Evolutionary conservation across 331 rosid species (phyloP).

Genomic region (Phaseolus coccineus): DNA sequence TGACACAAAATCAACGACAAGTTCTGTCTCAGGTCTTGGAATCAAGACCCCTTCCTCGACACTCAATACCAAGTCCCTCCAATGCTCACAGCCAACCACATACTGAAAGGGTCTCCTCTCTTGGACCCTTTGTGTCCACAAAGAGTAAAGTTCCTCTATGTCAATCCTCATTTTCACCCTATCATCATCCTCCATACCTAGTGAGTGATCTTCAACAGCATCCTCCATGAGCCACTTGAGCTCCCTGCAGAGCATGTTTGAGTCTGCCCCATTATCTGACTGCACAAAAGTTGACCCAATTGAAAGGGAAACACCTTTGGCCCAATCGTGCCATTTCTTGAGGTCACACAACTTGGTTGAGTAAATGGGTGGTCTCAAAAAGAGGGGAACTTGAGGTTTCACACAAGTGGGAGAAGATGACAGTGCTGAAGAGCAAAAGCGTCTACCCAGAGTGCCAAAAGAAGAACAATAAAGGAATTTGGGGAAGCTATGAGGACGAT

Average conservation of each 20-base stretch:
- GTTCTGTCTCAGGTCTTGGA: slow-evolving; percentile 91
- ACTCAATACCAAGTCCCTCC: slow-evolving; percentile 90
- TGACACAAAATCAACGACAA: slow-evolving; percentile 70
- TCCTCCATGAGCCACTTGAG: slow-evolving; percentile 89
- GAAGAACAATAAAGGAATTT: slow-evolving; percentile 42
- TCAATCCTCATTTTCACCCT: slow-evolving; percentile 55
- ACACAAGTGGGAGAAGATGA: slow-evolving; percentile 37
- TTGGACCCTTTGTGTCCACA: slow-evolving; percentile 83
- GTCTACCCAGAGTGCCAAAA: slow-evolving; percentile 35
- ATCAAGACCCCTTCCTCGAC: slow-evolving; percentile 89
- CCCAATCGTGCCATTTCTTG: slow-evolving; percentile 84
- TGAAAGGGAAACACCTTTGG: slow-evolving; percentile 61
- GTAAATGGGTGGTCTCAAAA: slow-evolving; percentile 67
- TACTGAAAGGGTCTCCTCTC: slow-evolving; percentile 90
- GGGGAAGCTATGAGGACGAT: slow-evolving; percentile 43
- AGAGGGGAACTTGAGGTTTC: slow-evolving; percentile 72
- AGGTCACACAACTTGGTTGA: slow-evolving; percentile 60
- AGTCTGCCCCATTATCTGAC: slow-evolving; percentile 82
- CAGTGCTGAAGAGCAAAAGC: slow-evolving; percentile 48
- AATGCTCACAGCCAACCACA: slow-evolving; percentile 91
- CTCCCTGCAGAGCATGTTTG: slow-evolving; percentile 68
- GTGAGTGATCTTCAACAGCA: slow-evolving; percentile 49
- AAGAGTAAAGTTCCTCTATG: slow-evolving; percentile 66
- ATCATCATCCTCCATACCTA: slow-evolving; percentile 32
- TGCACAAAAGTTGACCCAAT: slow-evolving; percentile 70